phyloP scores from a whole-genome alignment of 2,329 filamentous ascomycete genomes.

The Coniochaeta pulveracea region DNA sequence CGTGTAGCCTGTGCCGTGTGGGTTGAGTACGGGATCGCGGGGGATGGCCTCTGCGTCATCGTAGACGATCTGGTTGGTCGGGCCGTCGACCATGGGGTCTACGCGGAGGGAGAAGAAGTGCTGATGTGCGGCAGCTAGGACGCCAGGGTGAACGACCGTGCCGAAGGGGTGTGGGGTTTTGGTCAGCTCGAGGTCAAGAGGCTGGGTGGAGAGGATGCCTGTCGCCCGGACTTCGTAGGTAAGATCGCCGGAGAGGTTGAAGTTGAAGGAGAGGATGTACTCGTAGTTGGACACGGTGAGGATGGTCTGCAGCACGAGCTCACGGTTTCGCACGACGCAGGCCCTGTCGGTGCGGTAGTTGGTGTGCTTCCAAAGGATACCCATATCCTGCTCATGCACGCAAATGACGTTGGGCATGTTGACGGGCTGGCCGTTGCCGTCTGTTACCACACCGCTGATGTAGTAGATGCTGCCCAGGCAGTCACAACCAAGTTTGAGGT shows the following conservation, averaged over 20 bases:
- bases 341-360: conserved; percentile 54
- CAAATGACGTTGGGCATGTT: conserved; percentile 51
- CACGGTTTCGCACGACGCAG: conserved; percentile 47
- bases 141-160: conserved; percentile 50
- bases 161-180: conserved; percentile 37
- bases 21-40: conserved; percentile 26
- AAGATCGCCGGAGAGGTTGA: conserved; percentile 52
- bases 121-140: conserved; percentile 59
- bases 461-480: conserved; percentile 56
- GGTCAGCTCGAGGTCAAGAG: conserved; percentile 41
- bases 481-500: conserved; percentile 56
- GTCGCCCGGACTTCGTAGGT: conserved; percentile 52
- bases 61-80: conserved; percentile 43
- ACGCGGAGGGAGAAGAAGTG: conserved; percentile 63
- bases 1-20: conserved; percentile 37
- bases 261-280: conserved; percentile 54
- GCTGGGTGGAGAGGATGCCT: conserved; percentile 46
- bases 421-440: conserved; percentile 40
- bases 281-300: conserved; percentile 63
- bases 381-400: conserved; percentile 58
- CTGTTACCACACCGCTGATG: conserved; percentile 37
- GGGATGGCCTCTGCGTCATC: conserved; percentile 45
- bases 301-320: conserved; percentile 57
- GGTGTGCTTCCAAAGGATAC: conserved; percentile 61
- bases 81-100: conserved; percentile 50